Conservation (phyloP, 1,284 basidiomycete species). For the Cryptococcus hybrid region DNA sequence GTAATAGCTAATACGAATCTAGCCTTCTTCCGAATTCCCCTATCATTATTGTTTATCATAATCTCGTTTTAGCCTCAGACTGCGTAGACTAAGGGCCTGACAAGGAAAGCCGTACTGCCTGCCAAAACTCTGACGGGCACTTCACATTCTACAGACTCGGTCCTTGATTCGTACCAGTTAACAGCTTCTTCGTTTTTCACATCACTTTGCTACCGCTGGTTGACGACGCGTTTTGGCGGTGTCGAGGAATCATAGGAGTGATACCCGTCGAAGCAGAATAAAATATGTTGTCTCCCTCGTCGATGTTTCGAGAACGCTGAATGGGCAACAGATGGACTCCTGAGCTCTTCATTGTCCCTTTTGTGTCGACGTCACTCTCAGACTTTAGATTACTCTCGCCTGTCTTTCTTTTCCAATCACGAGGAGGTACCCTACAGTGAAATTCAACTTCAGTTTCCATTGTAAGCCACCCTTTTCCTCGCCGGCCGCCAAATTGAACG, state of each 20-base stretch:
- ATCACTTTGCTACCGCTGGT: neutral
- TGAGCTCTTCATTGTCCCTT: neutral
- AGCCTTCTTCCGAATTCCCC: too few species aligned
- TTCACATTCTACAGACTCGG: conserved; percentile 86
- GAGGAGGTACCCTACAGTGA: conserved; percentile 67
- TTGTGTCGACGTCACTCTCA: conserved; percentile 12
- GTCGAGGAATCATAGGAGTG: conserved; percentile 1
- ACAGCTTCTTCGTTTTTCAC: neutral
- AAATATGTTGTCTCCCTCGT: conserved; percentile 17
- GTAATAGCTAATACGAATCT: too few species aligned
- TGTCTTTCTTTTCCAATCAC: conserved; percentile 53
- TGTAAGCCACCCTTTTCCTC: conserved; percentile 66
- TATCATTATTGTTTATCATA: neutral
- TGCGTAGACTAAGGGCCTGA: conserved; percentile 34
- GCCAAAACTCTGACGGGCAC: conserved; percentile 85
- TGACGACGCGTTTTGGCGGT: neutral
- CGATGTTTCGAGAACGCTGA: neutral
- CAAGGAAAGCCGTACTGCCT: conserved; percentile 77
- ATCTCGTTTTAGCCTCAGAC: conserved; percentile 2
- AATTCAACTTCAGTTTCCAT: conserved; percentile 78
- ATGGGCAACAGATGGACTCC: too few species aligned
- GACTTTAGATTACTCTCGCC: conserved; percentile 45
- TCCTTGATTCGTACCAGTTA: conserved; percentile 54
- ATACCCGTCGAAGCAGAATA: conserved; percentile 10
- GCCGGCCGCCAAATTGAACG: conserved; percentile 59